Evolutionary conservation across 352 stramenopile genomes (phyloP).

Genomic region (Thraustochytrium sp.): DNA sequence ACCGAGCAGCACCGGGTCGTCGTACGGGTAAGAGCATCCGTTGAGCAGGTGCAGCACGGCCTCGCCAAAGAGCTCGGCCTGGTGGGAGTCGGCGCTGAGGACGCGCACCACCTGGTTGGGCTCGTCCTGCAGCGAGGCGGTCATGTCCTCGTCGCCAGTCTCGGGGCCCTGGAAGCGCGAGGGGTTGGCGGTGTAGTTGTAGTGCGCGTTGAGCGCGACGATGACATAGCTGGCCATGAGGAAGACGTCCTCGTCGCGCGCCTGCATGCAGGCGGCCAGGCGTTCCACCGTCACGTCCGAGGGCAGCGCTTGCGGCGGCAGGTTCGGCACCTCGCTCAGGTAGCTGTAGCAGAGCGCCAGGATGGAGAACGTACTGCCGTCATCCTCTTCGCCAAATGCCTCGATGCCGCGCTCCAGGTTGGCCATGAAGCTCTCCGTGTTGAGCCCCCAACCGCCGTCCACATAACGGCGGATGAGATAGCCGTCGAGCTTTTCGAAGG

Average conservation of each 20-base stretch:
- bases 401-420: background rate
- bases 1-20: background rate
- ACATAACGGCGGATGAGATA: background rate
- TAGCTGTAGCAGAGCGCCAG: constrained; percentile 11
- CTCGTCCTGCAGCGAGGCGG: background rate
- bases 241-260: background rate
- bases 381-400: background rate
- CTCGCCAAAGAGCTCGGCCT: constrained; percentile 14
- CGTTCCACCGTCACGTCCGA: background rate
- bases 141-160: background rate
- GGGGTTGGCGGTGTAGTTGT: background rate
- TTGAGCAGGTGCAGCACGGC: constrained; percentile 23
- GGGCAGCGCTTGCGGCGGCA: background rate
- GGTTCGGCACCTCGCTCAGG: background rate
- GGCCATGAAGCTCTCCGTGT: background rate
- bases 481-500: background rate
- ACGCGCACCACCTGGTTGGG: constrained; percentile 2
- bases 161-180: background rate
- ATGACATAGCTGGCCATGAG: constrained; percentile 30
- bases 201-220: constrained; percentile 16
- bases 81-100: background rate
- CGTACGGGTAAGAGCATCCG: constrained; percentile 3
- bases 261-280: background rate
- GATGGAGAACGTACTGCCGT: background rate
- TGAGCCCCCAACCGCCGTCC: background rate